Evolutionary conservation across 768 basidiomycete genomes (phyloP).

Genomic region (Rhodosporidiobolus sp.): DNA sequence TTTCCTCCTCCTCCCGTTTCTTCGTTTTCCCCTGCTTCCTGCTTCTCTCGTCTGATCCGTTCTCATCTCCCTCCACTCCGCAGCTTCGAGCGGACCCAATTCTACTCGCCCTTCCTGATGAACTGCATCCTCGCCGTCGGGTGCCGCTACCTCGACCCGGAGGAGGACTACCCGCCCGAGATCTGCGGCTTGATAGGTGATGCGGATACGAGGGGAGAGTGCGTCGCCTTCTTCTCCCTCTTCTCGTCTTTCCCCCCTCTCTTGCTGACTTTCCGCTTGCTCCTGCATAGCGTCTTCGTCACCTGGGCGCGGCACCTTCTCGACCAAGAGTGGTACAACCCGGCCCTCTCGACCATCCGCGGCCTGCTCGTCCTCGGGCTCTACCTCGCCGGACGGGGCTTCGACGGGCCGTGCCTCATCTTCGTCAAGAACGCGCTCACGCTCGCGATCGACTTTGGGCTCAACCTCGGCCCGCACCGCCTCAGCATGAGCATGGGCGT

Average conservation of each 20-base stretch:
- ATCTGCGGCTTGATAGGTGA: constrained; percentile 30
- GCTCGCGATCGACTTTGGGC: constrained; percentile 32
- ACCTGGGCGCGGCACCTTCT: constrained; percentile 24
- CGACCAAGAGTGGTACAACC: constrained; percentile 35
- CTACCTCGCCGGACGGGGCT: constrained; percentile 17
- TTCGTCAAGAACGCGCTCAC: constrained; percentile 21
- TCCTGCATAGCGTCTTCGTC: constrained; percentile 16
- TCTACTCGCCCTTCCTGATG: constrained; percentile 34
- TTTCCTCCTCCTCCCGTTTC: neutral
- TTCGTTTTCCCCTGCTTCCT: too few species aligned
- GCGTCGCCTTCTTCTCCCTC: neutral
- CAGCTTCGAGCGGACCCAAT: constrained; percentile 23
- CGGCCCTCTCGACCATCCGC: constrained; percentile 27
- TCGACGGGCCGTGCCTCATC: constrained; percentile 32
- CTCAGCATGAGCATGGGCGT: constrained; percentile 9
- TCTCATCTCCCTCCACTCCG: too few species aligned
- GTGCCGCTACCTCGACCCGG: constrained; percentile 35
- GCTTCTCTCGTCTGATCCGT: too few species aligned
- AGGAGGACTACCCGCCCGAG: constrained; percentile 28
- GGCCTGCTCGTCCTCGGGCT: constrained; percentile 23
- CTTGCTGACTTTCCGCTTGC: neutral
- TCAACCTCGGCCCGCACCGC: constrained; percentile 26
- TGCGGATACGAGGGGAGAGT: constrained; percentile 30
- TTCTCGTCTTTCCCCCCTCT: neutral
- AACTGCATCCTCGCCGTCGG: constrained; percentile 33